Conservation (phyloP, 441 rosid species). For the Adansonia madagascariensis region DNA sequence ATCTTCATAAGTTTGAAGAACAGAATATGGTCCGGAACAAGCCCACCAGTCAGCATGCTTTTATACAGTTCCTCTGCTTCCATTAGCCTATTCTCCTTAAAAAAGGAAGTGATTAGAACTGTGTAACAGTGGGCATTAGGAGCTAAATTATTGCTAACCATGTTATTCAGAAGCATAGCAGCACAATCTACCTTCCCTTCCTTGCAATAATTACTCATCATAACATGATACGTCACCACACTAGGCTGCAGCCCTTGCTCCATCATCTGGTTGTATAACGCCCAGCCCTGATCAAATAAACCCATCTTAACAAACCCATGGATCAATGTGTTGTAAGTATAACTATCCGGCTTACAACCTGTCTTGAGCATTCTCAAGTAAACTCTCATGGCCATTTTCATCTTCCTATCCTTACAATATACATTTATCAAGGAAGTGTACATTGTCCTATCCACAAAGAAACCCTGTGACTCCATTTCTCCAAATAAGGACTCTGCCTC, state of each 20-base stretch:
- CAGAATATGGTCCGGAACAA: constrained; percentile 66
- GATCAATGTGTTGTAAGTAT: constrained; percentile 51
- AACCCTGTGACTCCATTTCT: constrained; percentile 59
- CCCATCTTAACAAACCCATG: constrained; percentile 58
- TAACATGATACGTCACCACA: constrained; percentile 51
- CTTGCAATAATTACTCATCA: constrained; percentile 60
- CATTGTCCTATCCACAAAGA: constrained; percentile 57
- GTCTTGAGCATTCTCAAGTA: constrained; percentile 62
- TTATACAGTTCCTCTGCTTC: constrained; percentile 51
- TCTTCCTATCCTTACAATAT: constrained; percentile 50
- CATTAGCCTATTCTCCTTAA: constrained; percentile 45
- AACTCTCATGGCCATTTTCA: constrained; percentile 62
- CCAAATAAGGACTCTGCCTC: constrained; percentile 56
- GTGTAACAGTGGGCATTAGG: constrained; percentile 59
- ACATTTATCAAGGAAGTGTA: constrained; percentile 55
- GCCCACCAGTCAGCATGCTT: constrained; percentile 49
- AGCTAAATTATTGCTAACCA: constrained; percentile 36
- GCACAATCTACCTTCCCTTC: constrained; percentile 58
- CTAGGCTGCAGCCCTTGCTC: constrained; percentile 41
- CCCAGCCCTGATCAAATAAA: constrained; percentile 49
- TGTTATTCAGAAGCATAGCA: constrained; percentile 42
- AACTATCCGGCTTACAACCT: constrained; percentile 45
- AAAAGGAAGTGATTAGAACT: constrained; percentile 49
- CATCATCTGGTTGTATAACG: constrained; percentile 46
- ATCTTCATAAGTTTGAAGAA: constrained; percentile 58